Percentiles rank a stretch among this genome's conserved stretches.
Conservation (phyloP, 164 flowering plant genomes). For the Piper longum region DNA sequence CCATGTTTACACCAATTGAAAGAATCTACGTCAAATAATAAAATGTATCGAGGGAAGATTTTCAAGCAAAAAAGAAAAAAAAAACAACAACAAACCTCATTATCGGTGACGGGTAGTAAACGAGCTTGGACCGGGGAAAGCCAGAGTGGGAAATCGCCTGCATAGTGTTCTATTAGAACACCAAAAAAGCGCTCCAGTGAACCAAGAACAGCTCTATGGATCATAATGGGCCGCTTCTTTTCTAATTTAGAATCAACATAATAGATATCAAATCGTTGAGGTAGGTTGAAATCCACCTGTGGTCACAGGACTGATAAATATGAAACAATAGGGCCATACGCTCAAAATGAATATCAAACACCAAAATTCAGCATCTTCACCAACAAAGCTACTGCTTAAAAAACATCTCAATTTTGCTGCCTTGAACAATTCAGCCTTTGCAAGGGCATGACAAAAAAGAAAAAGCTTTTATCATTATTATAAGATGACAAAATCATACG, state of each 20-base stretch:
- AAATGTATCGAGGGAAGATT: neutral
- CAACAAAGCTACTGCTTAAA: too few species aligned
- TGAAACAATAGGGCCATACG: neutral
- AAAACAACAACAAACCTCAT: conserved; percentile 33
- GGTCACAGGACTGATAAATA: neutral
- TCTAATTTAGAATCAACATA: conserved; percentile 73
- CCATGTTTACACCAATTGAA: neutral
- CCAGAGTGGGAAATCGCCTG: conserved; percentile 95
- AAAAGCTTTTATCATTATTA: too few species aligned
- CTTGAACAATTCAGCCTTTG: too few species aligned
- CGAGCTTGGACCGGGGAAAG: conserved; percentile 88
- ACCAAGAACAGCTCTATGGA: conserved; percentile 95
- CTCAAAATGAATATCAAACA: neutral
- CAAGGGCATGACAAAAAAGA: too few species aligned
- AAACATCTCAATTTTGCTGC: too few species aligned
- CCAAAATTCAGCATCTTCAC: too few species aligned
- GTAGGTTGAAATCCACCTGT: conserved; percentile 94
- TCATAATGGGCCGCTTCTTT: conserved; percentile 86
- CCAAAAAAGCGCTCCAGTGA: conserved; percentile 93
- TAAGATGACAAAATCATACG: too few species aligned
- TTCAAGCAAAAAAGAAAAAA: neutral
- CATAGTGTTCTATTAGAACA: conserved; percentile 88
- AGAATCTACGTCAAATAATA: neutral
- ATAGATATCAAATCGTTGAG: conserved; percentile 80
- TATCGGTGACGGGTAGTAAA: conserved; percentile 76